Evolutionary conservation across 495 filamentous ascomycete species (phyloP).

Genomic region (Aspergillus sparsus): DNA sequence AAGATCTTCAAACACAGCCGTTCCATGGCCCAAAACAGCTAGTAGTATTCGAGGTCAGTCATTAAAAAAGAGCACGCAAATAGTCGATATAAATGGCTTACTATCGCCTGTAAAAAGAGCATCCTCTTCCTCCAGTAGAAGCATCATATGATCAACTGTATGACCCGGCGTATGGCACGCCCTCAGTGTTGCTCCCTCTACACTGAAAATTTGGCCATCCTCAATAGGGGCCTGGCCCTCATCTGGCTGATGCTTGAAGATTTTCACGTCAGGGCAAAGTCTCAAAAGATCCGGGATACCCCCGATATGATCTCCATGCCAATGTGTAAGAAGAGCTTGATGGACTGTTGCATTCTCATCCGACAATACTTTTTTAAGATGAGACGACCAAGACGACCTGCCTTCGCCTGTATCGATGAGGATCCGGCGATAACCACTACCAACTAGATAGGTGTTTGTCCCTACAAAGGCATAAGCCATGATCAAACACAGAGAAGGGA

Average conservation of each 20-base stretch:
- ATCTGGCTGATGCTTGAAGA: conserved; percentile 54
- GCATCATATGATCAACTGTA: conserved; percentile 79
- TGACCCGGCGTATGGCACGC: conserved; percentile 85
- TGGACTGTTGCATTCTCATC: conserved; percentile 66
- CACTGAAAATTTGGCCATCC: conserved; percentile 71
- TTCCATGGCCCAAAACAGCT: conserved; percentile 89
- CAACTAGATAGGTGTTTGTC: conserved; percentile 87
- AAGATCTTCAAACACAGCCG: conserved; percentile 87
- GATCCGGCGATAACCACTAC: conserved; percentile 64
- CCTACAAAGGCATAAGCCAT: conserved; percentile 39
- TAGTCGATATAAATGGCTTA: conserved; percentile 24
- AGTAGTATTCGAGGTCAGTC: background rate
- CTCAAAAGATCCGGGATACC: conserved; percentile 68
- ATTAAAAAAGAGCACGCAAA: too few relatives aligned
- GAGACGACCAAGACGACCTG: conserved; percentile 56
- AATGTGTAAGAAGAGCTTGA: conserved; percentile 77
- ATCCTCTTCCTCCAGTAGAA: conserved; percentile 70
- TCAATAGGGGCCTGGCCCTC: conserved; percentile 50
- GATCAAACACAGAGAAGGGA: background rate
- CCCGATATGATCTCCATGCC: conserved; percentile 83
- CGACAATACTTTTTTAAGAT: conserved; percentile 61
- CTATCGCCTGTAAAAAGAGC: conserved; percentile 93
- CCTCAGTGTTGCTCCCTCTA: conserved; percentile 73
- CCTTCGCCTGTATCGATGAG: conserved; percentile 83
- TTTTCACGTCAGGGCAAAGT: conserved; percentile 56